phyloP scores from a whole-genome alignment of 768 basidiomycete genomes.

The Leccinum boreale region DNA sequence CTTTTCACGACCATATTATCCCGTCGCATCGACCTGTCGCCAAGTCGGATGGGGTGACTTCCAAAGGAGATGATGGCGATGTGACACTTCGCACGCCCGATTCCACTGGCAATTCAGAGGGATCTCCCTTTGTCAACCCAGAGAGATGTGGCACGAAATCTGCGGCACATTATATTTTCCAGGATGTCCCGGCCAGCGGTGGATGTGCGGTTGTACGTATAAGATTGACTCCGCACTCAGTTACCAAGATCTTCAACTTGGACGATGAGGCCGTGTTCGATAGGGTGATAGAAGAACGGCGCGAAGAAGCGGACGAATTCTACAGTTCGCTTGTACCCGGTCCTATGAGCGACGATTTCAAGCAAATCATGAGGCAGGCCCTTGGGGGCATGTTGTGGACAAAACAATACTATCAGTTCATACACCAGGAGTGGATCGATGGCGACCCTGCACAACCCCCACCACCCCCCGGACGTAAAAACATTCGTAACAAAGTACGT shows the following conservation, averaged over 20 bases:
- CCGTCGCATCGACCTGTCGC: slow-evolving; percentile 67
- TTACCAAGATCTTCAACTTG: slow-evolving; percentile 74
- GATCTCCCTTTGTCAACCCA: slow-evolving; percentile 70
- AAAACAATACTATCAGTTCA: slow-evolving; percentile 95
- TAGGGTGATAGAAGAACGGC: slow-evolving; percentile 81
- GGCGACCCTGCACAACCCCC: slow-evolving; percentile 95
- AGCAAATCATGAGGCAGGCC: slow-evolving; percentile 96
- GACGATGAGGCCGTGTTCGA: slow-evolving; percentile 91
- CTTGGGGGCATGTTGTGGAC: slow-evolving; percentile 98
- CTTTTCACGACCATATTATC: slow-evolving; percentile 97
- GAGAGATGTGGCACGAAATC: slow-evolving; percentile 86
- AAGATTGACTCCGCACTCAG: slow-evolving; percentile 78
- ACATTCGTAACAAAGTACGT: slow-evolving; percentile 75
- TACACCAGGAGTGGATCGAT: slow-evolving; percentile 94
- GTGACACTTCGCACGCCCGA: not conserved
- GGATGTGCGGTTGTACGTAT: slow-evolving; percentile 94
- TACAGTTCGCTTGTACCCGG: slow-evolving; percentile 79
- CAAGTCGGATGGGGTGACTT: slow-evolving; percentile 29
- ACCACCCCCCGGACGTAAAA: slow-evolving; percentile 86
- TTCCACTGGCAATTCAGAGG: not conserved
- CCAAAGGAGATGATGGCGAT: not conserved
- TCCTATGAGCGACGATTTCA: slow-evolving; percentile 86
- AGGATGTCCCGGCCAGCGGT: slow-evolving; percentile 82
- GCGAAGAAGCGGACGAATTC: slow-evolving; percentile 95
- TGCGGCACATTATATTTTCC: slow-evolving; percentile 88